Percentiles rank a stretch among this genome's conserved stretches.
phyloP scores from a whole-genome alignment of 768 basidiomycete genomes.

The Pisolithus microcarpus region DNA sequence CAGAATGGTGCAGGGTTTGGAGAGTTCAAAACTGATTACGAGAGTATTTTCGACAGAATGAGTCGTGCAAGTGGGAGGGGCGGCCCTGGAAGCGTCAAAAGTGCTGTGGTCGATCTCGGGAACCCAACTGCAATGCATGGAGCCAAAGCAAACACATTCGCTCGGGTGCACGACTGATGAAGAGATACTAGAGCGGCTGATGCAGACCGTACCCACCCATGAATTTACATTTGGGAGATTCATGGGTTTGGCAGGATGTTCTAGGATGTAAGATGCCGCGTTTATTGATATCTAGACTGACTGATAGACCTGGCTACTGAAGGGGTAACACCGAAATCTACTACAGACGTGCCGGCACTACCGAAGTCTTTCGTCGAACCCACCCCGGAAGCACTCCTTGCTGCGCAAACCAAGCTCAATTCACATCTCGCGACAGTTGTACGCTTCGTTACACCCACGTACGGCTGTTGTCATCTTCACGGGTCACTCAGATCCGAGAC shows the following conservation, averaged over 20 bases:
- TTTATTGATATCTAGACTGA: background rate
- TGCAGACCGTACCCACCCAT: constrained; percentile 54
- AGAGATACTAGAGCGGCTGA: constrained; percentile 67
- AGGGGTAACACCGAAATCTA: constrained; percentile 60
- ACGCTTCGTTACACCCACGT: constrained; percentile 63
- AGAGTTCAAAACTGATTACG: constrained; percentile 76
- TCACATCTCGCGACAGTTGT: constrained; percentile 51
- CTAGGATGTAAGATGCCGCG: constrained; percentile 60
- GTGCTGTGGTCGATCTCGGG: constrained; percentile 80
- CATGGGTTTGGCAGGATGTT: constrained; percentile 69
- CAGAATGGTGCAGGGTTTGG: constrained; percentile 74
- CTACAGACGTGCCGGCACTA: constrained; percentile 27
- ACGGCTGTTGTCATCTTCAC: constrained; percentile 83
- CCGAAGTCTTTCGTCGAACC: constrained; percentile 25
- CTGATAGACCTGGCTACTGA: constrained; percentile 1
- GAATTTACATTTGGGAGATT: constrained; percentile 82
- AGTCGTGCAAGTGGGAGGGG: constrained; percentile 42
- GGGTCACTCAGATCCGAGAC: constrained; percentile 82
- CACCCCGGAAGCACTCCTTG: constrained; percentile 27
- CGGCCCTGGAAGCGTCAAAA: constrained; percentile 37
- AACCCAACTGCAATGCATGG: constrained; percentile 82
- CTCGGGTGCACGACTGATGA: constrained; percentile 71
- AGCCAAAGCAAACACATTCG: constrained; percentile 68
- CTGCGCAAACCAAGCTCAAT: constrained; percentile 49
- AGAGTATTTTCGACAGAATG: constrained; percentile 86